Percentiles rank a stretch among this genome's conserved stretches.
These are phyloP conservation scores for Eimeria praecox DNA, from an alignment of 169 alveolate species.

Conservation along the genomic window DNA sequence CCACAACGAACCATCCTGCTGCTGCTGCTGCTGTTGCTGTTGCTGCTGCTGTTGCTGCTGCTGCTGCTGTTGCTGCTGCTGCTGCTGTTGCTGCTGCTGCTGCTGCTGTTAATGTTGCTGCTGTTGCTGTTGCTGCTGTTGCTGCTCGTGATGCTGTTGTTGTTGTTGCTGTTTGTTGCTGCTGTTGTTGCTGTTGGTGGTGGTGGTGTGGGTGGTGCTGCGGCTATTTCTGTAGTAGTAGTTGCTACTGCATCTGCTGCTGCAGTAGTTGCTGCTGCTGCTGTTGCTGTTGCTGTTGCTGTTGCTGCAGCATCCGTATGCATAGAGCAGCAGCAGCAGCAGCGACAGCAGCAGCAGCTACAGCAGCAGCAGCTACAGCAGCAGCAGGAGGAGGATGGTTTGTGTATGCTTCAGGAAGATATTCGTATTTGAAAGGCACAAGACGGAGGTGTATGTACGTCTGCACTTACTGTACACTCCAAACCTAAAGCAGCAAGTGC, in stretches of 20 bases:
- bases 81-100: constrained; percentile 17
- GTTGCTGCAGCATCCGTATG: too few relatives aligned
- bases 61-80: neutral
- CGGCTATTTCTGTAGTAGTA: too few relatives aligned
- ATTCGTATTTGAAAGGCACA: constrained; percentile 82
- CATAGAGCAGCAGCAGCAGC: too few relatives aligned
- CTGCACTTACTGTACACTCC: constrained; percentile 86
- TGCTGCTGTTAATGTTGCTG: neutral
- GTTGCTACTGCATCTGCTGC: too few relatives aligned
- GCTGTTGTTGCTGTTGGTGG: too few relatives aligned
- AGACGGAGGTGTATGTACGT: constrained; percentile 81
- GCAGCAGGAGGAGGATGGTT: too few relatives aligned
- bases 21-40: constrained; percentile 24
- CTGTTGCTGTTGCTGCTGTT: neutral
- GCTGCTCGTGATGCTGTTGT: neutral
- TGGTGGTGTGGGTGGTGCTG: too few relatives aligned
- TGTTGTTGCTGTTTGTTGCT: too few relatives aligned
- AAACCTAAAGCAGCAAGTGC: constrained; percentile 85
- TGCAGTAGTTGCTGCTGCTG: too few relatives aligned
- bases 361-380: too few relatives aligned
- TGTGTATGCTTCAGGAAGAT: constrained; percentile 29
- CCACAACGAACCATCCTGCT: constrained; percentile 44
- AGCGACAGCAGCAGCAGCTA: too few relatives aligned
- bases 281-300: too few relatives aligned
- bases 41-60: neutral